These are phyloP conservation scores for Bacidia rubella DNA, from an alignment of 495 filamentous ascomycete species.

Conservation along the genomic window DNA sequence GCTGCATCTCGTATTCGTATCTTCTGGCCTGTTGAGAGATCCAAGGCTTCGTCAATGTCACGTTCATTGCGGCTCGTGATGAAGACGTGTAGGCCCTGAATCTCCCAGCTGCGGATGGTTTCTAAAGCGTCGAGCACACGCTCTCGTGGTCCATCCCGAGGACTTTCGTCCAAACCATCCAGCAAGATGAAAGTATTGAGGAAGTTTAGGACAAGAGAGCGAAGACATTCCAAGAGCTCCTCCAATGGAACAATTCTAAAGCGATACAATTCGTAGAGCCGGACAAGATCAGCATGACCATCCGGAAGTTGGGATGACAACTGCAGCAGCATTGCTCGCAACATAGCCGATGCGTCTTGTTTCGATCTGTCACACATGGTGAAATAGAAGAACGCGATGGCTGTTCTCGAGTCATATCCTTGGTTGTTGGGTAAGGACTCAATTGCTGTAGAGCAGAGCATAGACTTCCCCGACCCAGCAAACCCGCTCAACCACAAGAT, in stretches of 20 bases:
- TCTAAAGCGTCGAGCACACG: constrained; percentile 17
- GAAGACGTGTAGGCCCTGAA: constrained; percentile 24
- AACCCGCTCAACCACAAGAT: constrained; percentile 31
- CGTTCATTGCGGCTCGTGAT: constrained; percentile 27
- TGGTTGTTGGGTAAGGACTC: constrained; percentile 16
- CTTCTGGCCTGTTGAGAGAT: constrained; percentile 12
- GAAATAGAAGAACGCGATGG: constrained; percentile 31
- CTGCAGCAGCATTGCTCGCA: constrained; percentile 27
- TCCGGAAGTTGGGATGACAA: constrained; percentile 20
- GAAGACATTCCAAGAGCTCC: constrained; percentile 14
- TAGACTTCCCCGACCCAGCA: constrained; percentile 30
- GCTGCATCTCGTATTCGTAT: constrained; percentile 19
- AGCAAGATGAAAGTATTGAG: constrained; percentile 20
- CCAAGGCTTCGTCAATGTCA: constrained; percentile 24
- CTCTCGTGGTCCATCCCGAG: constrained; percentile 13
- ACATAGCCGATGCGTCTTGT: constrained; percentile 20
- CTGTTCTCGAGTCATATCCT: constrained; percentile 8
- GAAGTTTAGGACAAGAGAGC: constrained; percentile 12
- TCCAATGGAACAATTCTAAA: constrained; percentile 8
- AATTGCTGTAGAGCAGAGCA: constrained; percentile 27
- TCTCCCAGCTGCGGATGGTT: constrained; percentile 18
- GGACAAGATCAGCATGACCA: constrained; percentile 11
- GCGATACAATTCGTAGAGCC: constrained; percentile 11
- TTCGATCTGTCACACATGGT: constrained; percentile 26
- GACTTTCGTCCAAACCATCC: constrained; percentile 20